A percentile compares a stretch with the other conserved stretches of the same genome.
Evolutionary conservation across 306 rosid genomes (phyloP).

Genomic region (Morella rubra): DNA sequence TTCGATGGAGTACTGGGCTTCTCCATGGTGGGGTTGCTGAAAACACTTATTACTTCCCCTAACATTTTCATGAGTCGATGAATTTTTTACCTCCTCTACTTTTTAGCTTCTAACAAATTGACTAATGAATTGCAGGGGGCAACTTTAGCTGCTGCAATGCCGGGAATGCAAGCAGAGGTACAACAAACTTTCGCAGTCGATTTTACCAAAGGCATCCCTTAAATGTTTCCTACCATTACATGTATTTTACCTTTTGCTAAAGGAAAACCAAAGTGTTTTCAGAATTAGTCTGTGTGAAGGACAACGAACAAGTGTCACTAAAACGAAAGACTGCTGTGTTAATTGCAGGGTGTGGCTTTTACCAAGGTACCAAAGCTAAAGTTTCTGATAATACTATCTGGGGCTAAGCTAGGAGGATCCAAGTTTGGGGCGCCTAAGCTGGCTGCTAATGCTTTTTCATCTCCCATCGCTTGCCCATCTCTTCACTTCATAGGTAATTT

Average conservation of each 20-base stretch:
- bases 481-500: constrained; percentile 50
- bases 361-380: constrained; percentile 43
- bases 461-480: constrained; percentile 36
- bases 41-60: not conserved
- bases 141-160: constrained; percentile 41
- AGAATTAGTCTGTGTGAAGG: not conserved
- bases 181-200: not conserved
- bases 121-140: constrained; percentile 36
- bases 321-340: not conserved
- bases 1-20: constrained; percentile 57
- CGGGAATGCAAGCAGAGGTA: constrained; percentile 57
- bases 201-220: not conserved
- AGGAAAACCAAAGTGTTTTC: too few species aligned
- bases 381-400: constrained; percentile 42
- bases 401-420: constrained; percentile 43
- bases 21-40: constrained; percentile 34
- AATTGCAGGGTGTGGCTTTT: constrained; percentile 48
- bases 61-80: not conserved
- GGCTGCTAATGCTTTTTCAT: constrained; percentile 49
- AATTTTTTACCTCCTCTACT: not conserved
- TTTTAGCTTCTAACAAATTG: not conserved
- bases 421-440: constrained; percentile 46
- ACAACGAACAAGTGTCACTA: not conserved
- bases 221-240: not conserved
- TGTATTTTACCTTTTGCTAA: too few species aligned